These are phyloP conservation scores for Suillus discolor DNA, from an alignment of 768 basidiomycete species.

Conservation along the genomic window DNA sequence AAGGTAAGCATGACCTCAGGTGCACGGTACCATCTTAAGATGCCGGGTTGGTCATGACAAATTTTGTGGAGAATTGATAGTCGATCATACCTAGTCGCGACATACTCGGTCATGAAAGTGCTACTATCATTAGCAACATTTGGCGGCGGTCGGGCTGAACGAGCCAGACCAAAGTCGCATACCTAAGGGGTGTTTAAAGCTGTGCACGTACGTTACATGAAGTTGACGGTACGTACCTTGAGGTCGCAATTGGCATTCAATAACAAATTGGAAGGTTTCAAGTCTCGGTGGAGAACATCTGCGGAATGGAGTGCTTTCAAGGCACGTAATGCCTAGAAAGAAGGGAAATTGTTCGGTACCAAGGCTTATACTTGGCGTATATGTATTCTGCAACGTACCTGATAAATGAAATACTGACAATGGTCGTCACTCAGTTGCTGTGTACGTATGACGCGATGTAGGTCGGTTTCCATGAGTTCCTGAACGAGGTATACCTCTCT, in stretches of 20 bases:
- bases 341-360: conserved; percentile 9
- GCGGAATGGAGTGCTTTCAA: conserved; percentile 95
- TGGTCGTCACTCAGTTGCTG: conserved; percentile 95
- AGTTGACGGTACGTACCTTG: conserved; percentile 55
- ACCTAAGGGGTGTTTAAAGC: conserved; percentile 43
- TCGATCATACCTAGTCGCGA: conserved; percentile 75
- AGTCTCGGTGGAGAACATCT: conserved; percentile 92
- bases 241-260: conserved; percentile 97
- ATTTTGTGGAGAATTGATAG: neutral
- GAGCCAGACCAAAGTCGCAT: conserved; percentile 87
- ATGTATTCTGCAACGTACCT: conserved; percentile 46
- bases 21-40: conserved; percentile 87
- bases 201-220: conserved; percentile 8
- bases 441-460: conserved; percentile 95
- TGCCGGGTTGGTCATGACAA: conserved; percentile 8
- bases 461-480: conserved; percentile 90
- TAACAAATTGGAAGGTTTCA: conserved; percentile 95
- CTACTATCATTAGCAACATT: conserved; percentile 74
- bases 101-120: conserved; percentile 92
- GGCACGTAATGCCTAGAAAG: conserved; percentile 75
- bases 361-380: neutral
- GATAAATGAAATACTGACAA: conserved; percentile 97
- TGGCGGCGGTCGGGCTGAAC: conserved; percentile 74
- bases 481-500: conserved; percentile 80
- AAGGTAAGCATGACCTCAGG: conserved; percentile 99